phyloP scores from a whole-genome alignment of 257 asterid species.

The Solanum chiquidenum region DNA sequence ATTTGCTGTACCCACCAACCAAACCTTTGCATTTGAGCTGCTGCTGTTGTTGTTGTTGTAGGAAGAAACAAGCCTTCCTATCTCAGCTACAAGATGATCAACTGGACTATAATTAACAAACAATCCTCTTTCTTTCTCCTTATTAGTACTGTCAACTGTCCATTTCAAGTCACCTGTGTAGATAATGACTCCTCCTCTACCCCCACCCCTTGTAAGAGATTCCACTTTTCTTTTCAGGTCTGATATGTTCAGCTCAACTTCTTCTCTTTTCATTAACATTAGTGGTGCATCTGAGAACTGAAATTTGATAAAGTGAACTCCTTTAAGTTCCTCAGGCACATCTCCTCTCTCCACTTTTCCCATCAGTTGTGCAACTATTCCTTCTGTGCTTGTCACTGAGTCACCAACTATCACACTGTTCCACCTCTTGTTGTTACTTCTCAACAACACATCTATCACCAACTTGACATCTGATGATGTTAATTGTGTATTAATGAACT shows the following conservation, averaged over 20 bases:
- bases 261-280: conserved; percentile 51
- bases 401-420: conserved; percentile 53
- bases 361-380: conserved; percentile 30
- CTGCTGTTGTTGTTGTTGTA: neutral
- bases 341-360: conserved; percentile 37
- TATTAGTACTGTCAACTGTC: conserved; percentile 24
- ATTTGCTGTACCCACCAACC: conserved; percentile 65
- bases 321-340: conserved; percentile 43
- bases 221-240: conserved; percentile 64
- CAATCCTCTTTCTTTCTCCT: neutral
- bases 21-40: conserved; percentile 30
- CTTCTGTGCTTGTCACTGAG: conserved; percentile 22
- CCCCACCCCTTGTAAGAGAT: conserved; percentile 14
- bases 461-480: conserved; percentile 19
- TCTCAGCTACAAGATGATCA: conserved; percentile 45
- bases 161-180: conserved; percentile 65
- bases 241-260: conserved; percentile 43
- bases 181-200: conserved; percentile 31
- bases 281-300: conserved; percentile 49
- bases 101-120: conserved; percentile 30
- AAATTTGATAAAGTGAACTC: conserved; percentile 35
- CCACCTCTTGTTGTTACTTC: conserved; percentile 12
- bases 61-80: conserved; percentile 40
- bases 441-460: conserved; percentile 26
- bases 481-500: neutral